phyloP scores from a whole-genome alignment of 345 rosid genomes.

The Syzygium aqueum region DNA sequence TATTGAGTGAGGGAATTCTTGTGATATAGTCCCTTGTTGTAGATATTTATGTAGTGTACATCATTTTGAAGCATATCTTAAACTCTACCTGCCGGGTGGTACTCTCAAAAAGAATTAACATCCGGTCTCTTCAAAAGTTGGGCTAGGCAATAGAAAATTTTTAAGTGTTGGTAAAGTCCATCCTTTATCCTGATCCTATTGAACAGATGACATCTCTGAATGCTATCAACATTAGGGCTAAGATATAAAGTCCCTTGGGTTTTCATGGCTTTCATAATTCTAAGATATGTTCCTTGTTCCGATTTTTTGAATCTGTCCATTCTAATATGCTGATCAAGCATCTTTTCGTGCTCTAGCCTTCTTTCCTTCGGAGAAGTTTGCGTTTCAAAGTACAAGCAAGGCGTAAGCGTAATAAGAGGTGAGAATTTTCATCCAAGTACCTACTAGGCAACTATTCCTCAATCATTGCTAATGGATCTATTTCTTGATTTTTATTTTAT shows the following conservation, averaged over 20 bases:
- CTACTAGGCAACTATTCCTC: not conserved
- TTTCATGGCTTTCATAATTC: not conserved
- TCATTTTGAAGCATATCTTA: not conserved
- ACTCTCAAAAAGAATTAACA: not conserved
- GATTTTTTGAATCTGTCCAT: not conserved
- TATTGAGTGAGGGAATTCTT: not conserved
- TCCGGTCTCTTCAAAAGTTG: not conserved
- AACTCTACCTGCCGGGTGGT: not conserved
- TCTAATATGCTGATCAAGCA: not conserved
- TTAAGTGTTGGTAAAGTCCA: not conserved
- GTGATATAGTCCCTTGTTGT: not conserved
- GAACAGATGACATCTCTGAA: not conserved
- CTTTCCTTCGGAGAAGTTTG: constrained; percentile 67
- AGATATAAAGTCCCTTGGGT: not conserved
- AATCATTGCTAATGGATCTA: not conserved
- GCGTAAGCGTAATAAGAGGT: constrained; percentile 39
- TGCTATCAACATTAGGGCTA: not conserved
- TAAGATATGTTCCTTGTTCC: not conserved
- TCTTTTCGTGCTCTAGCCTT: constrained; percentile 44
- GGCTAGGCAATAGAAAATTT: not conserved
- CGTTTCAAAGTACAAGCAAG: constrained; percentile 46
- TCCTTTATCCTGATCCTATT: not conserved
- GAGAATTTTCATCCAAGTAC: constrained; percentile 4
- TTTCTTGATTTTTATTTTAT: not conserved
- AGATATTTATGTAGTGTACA: not conserved